phyloP scores from a whole-genome alignment of 2,329 filamentous ascomycete genomes.

The Coleophoma cylindrospora region DNA sequence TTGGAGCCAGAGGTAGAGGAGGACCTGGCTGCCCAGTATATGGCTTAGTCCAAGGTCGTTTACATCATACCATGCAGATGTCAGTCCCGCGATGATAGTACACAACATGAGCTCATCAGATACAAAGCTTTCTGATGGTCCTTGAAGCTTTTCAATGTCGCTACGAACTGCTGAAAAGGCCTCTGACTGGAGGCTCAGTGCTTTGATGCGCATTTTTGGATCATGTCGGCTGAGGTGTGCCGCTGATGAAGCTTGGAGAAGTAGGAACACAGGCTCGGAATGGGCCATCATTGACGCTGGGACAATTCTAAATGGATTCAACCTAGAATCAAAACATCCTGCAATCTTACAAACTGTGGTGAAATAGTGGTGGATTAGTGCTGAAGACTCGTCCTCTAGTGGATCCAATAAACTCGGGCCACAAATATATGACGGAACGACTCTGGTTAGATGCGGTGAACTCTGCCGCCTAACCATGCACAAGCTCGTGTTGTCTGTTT shows the following conservation, averaged over 20 bases:
- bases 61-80: conserved; percentile 8
- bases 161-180: conserved; percentile 5
- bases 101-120: conserved; percentile 7
- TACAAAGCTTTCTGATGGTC: background rate
- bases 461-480: background rate
- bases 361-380: conserved; percentile 7
- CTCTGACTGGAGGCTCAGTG: conserved; percentile 5
- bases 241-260: conserved; percentile 8
- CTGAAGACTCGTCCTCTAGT: conserved; percentile 1
- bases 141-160: conserved; percentile 3
- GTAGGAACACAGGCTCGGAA: conserved; percentile 4
- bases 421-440: background rate
- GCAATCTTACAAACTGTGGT: conserved; percentile 7
- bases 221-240: conserved; percentile 5
- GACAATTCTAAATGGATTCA: conserved; percentile 6
- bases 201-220: conserved; percentile 6
- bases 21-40: conserved; percentile 6
- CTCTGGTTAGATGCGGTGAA: background rate
- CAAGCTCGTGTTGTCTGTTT: background rate
- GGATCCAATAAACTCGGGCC: background rate
- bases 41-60: conserved; percentile 6
- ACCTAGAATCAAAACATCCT: conserved; percentile 6
- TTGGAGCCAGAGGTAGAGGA: conserved; percentile 3
- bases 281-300: conserved; percentile 5
- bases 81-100: conserved; percentile 7